A percentile compares a stretch with the other conserved stretches of the same genome.
Evolutionary conservation across 768 basidiomycete genomes (phyloP).

Genomic region (Lentinula sp.): DNA sequence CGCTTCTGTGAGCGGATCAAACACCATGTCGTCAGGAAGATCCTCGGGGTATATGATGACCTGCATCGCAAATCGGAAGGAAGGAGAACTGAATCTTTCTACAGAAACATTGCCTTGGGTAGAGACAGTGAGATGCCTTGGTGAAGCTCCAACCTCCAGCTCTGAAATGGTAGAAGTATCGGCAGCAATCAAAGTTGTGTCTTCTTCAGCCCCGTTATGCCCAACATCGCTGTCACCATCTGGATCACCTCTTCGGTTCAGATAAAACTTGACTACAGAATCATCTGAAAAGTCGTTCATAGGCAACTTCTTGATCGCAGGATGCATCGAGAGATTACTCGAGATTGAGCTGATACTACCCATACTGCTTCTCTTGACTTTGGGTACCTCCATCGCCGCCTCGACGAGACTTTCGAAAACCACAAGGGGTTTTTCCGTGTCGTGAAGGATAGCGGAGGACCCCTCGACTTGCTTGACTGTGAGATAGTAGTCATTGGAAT

Average conservation of each 20-base stretch:
- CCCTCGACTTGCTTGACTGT: slow-evolving; percentile 93
- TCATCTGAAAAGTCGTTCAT: slow-evolving; percentile 99
- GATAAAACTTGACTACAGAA: slow-evolving; percentile 93
- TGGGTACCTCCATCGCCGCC: slow-evolving; percentile 67
- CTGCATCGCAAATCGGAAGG: slow-evolving; percentile 80
- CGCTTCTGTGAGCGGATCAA: slow-evolving; percentile 89
- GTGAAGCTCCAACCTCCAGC: slow-evolving; percentile 14
- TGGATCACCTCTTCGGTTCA: slow-evolving; percentile 54
- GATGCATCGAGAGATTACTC: slow-evolving; percentile 90
- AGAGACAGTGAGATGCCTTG: slow-evolving; percentile 35
- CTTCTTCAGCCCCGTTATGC: slow-evolving; percentile 31
- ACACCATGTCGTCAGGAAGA: slow-evolving; percentile 90
- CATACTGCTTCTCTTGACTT: slow-evolving; percentile 89
- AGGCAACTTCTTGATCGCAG: slow-evolving; percentile 87
- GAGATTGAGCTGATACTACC: slow-evolving; percentile 92
- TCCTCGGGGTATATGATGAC: slow-evolving; percentile 85
- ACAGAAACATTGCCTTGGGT: slow-evolving; percentile 42
- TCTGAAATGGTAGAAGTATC: slow-evolving; percentile 15
- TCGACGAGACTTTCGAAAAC: slow-evolving; percentile 86
- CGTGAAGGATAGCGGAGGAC: slow-evolving; percentile 65
- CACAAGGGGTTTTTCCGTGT: slow-evolving; percentile 76
- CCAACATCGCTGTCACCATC: slow-evolving; percentile 34
- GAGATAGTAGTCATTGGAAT: slow-evolving; percentile 72
- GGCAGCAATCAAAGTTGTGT: slow-evolving; percentile 35
- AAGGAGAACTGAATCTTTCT: slow-evolving; percentile 79